phyloP scores from a whole-genome alignment of 805 yeast species.

The Hemisphaericaspora nanyangensis region DNA sequence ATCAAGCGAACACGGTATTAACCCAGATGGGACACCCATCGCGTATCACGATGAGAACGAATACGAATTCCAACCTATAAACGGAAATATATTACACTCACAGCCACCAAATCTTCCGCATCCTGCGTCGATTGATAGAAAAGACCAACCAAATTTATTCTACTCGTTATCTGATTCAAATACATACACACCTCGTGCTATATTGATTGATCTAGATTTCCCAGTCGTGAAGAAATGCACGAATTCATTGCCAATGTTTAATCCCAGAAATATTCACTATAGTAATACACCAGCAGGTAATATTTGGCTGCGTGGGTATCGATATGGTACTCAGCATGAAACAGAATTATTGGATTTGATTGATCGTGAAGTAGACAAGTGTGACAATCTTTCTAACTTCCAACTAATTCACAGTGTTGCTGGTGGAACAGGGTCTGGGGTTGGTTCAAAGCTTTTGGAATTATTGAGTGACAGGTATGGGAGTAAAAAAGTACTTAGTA shows the following conservation, averaged over 20 bases:
- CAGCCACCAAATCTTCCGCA: background rate
- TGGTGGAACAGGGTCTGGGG: slow-evolving; percentile 98
- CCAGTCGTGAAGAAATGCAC: slow-evolving; percentile 69
- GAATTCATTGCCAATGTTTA: slow-evolving; percentile 59
- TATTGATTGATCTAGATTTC: slow-evolving; percentile 87
- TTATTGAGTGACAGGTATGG: slow-evolving; percentile 71
- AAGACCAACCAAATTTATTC: slow-evolving; percentile 81
- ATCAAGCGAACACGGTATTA: slow-evolving; percentile 81
- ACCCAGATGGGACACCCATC: slow-evolving; percentile 54
- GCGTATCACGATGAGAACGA: slow-evolving; percentile 28
- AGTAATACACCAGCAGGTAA: slow-evolving; percentile 95
- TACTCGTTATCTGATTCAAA: slow-evolving; percentile 67
- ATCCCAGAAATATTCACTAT: slow-evolving; percentile 76
- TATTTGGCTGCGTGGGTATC: slow-evolving; percentile 91
- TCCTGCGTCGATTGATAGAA: slow-evolving; percentile 11
- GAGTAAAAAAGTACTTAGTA: slow-evolving; percentile 75
- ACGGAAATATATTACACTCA: background rate
- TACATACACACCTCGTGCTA: slow-evolving; percentile 83
- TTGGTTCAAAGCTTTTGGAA: slow-evolving; percentile 81
- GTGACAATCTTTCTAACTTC: slow-evolving; percentile 87
- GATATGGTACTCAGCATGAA: slow-evolving; percentile 61
- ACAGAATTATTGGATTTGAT: slow-evolving; percentile 80
- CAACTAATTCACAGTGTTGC: slow-evolving; percentile 92
- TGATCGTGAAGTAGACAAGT: slow-evolving; percentile 84
- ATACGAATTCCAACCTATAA: slow-evolving; percentile 11